Percentiles rank a stretch among this genome's conserved stretches.
phyloP scores from a whole-genome alignment of 78 protist species.

The Chrysochromulina parva region DNA sequence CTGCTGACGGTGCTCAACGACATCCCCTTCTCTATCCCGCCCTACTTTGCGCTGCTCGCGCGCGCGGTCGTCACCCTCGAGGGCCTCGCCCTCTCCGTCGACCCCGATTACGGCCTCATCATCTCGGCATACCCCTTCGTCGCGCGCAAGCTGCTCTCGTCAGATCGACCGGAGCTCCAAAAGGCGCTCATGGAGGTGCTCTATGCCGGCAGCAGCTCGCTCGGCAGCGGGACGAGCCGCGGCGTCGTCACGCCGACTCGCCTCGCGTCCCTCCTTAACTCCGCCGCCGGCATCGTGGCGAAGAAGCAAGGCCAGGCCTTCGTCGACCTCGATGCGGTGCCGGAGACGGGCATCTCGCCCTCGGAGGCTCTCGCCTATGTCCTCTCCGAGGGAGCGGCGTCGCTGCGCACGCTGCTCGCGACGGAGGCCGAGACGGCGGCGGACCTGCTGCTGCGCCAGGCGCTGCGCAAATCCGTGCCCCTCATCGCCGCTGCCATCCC shows the following conservation, averaged over 20 bases:
- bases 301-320: slow-evolving; percentile 39
- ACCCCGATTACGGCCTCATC: slow-evolving; percentile 22
- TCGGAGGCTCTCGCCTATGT: neutral
- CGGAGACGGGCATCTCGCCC: slow-evolving; percentile 31
- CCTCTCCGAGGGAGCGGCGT: neutral
- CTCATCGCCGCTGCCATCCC: neutral
- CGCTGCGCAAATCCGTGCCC: neutral
- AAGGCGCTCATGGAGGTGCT: slow-evolving; percentile 39
- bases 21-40: slow-evolving; percentile 53
- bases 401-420: slow-evolving; percentile 19
- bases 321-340: slow-evolving; percentile 49
- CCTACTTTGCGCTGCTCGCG: slow-evolving; percentile 47
- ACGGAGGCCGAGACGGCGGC: slow-evolving; percentile 26
- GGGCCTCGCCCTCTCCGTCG: slow-evolving; percentile 36
- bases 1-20: slow-evolving; percentile 53
- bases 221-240: neutral
- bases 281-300: slow-evolving; percentile 44
- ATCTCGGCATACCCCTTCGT: slow-evolving; percentile 49
- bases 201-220: neutral
- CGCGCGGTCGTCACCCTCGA: slow-evolving; percentile 55
- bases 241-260: neutral
- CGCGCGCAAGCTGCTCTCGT: slow-evolving; percentile 49
- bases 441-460: slow-evolving; percentile 44
- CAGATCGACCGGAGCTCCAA: slow-evolving; percentile 44
- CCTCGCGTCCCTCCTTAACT: slow-evolving; percentile 38